Evolutionary conservation across 2,329 filamentous ascomycete species (phyloP).

Genomic region (Cercospora berteroae): DNA sequence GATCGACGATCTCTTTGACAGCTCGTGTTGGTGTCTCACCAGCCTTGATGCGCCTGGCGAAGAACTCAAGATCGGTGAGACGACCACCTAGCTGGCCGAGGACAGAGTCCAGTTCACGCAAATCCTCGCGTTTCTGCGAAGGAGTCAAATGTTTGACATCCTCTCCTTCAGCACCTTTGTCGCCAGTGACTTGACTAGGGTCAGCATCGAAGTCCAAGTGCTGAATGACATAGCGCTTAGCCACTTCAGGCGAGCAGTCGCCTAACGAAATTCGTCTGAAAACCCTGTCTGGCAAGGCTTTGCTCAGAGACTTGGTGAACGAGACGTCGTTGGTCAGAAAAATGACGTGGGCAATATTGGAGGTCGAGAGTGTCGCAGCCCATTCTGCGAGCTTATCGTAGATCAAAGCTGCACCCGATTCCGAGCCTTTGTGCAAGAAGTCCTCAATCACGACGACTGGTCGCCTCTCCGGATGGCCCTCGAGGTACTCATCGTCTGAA

Average conservation of each 20-base stretch:
- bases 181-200: slow-evolving; percentile 31
- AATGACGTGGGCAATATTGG: slow-evolving; percentile 88
- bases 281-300: slow-evolving; percentile 84
- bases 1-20: slow-evolving; percentile 82
- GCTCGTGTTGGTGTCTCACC: slow-evolving; percentile 81
- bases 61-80: slow-evolving; percentile 91
- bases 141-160: slow-evolving; percentile 46
- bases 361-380: slow-evolving; percentile 77
- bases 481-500: slow-evolving; percentile 81
- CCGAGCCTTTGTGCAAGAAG: slow-evolving; percentile 72
- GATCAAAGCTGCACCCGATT: slow-evolving; percentile 44
- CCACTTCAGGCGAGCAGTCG: slow-evolving; percentile 78
- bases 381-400: slow-evolving; percentile 69
- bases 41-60: slow-evolving; percentile 83
- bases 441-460: slow-evolving; percentile 89
- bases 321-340: slow-evolving; percentile 89
- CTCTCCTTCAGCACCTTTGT: slow-evolving; percentile 40
- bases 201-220: slow-evolving; percentile 61
- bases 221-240: slow-evolving; percentile 84
- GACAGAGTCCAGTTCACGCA: slow-evolving; percentile 73
- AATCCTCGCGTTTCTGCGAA: slow-evolving; percentile 53
- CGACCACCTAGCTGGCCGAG: slow-evolving; percentile 83
- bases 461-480: slow-evolving; percentile 79
- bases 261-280: slow-evolving; percentile 83
- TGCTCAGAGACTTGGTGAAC: slow-evolving; percentile 82